A percentile compares a stretch with the other conserved stretches of the same genome.
Evolutionary conservation across 495 filamentous ascomycete genomes (phyloP).

Genomic region (Aspergillus sclerotiicarbonarius): DNA sequence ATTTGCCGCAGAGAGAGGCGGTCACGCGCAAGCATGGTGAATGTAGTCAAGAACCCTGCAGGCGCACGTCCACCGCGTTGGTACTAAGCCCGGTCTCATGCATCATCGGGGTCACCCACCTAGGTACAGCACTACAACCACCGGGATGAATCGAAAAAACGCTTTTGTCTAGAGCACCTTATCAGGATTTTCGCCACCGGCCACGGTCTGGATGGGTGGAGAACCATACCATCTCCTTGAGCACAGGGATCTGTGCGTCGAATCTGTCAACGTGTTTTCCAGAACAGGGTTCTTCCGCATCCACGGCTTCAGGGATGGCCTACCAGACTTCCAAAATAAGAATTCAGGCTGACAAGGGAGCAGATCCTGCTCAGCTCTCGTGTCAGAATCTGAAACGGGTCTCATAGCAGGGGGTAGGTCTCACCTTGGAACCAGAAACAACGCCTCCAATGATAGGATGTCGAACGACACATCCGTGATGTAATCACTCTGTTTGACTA

Average conservation of each 20-base stretch:
- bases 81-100: background rate
- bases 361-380: conserved; percentile 57
- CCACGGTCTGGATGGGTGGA: conserved; percentile 1
- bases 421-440: conserved; percentile 82
- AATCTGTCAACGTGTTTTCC: conserved; percentile 25
- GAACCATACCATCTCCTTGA: conserved; percentile 74
- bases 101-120: conserved; percentile 36
- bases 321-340: conserved; percentile 82
- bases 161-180: conserved; percentile 65
- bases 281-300: conserved; percentile 7
- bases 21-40: conserved; percentile 82
- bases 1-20: conserved; percentile 70
- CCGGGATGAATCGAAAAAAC: conserved; percentile 83
- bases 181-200: conserved; percentile 27
- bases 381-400: conserved; percentile 8
- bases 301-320: conserved; percentile 22
- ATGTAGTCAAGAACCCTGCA: conserved; percentile 87
- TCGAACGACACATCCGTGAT: conserved; percentile 82
- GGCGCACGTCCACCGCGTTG: conserved; percentile 8
- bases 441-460: conserved; percentile 80
- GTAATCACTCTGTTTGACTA: conserved; percentile 56
- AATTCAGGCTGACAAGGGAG: conserved; percentile 82
- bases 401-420: conserved; percentile 8
- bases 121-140: conserved; percentile 81
- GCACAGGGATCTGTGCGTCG: conserved; percentile 64